A percentile compares a stretch with the other conserved stretches of the same genome.
Conservation (phyloP, 371 early-diverging fungal species). For the Rhizopus delemar region DNA sequence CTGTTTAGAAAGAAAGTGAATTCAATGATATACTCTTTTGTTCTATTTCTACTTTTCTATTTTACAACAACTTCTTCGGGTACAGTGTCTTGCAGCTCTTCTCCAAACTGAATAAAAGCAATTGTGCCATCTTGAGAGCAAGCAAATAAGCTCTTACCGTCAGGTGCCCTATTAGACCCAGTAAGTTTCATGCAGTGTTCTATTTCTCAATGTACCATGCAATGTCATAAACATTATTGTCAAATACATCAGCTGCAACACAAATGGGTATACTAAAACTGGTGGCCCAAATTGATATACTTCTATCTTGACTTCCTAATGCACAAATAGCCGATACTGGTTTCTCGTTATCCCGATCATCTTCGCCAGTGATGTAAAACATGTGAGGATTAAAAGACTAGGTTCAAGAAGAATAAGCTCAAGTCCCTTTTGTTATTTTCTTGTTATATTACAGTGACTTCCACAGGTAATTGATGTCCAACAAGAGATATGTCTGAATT, state of each 20-base stretch:
- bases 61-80: slow-evolving; percentile 58
- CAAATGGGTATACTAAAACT: slow-evolving; percentile 72
- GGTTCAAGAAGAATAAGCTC: background rate
- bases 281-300: slow-evolving; percentile 90
- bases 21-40: background rate
- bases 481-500: slow-evolving; percentile 79
- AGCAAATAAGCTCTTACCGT: slow-evolving; percentile 78
- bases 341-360: slow-evolving; percentile 18
- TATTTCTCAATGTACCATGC: slow-evolving; percentile 65
- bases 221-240: slow-evolving; percentile 85
- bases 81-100: slow-evolving; percentile 70
- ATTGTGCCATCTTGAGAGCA: slow-evolving; percentile 95
- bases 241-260: slow-evolving; percentile 74
- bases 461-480: slow-evolving; percentile 89
- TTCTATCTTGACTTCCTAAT: slow-evolving; percentile 89
- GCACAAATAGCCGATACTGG: slow-evolving; percentile 75
- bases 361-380: slow-evolving; percentile 54
- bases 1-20: slow-evolving; percentile 41
- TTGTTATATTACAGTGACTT: slow-evolving; percentile 75
- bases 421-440: too few relatives aligned
- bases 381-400: slow-evolving; percentile 78
- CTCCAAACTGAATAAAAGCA: slow-evolving; percentile 67
- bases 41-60: background rate
- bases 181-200: background rate
- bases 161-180: slow-evolving; percentile 56